A percentile compares a stretch with the other conserved stretches of the same genome.
Conservation (phyloP, 2,329 filamentous ascomycete species). For the Capronia epimyces region DNA sequence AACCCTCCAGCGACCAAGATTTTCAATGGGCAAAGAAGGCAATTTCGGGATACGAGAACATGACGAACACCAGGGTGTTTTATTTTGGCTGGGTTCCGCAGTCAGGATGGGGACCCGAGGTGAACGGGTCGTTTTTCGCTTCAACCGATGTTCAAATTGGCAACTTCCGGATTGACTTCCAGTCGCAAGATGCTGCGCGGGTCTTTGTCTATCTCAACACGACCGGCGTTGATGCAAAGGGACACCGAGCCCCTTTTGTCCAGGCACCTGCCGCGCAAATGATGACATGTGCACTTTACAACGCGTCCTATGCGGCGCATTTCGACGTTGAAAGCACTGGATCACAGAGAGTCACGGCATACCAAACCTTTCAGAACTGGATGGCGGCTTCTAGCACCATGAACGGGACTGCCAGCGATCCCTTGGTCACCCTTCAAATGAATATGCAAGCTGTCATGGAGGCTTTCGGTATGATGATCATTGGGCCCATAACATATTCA, state of each 20-base stretch:
- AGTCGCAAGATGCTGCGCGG: conserved; percentile 6
- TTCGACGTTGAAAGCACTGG: conserved; percentile 15
- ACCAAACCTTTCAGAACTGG: conserved; percentile 9
- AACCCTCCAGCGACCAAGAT: conserved; percentile 7
- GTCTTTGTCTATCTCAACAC: conserved; percentile 17
- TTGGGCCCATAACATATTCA: conserved; percentile 6
- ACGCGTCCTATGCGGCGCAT: conserved; percentile 11
- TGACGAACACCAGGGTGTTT: conserved; percentile 5
- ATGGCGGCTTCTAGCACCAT: conserved; percentile 10
- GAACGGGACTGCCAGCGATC: background rate
- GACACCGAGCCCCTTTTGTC: background rate
- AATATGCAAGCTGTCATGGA: conserved; percentile 21
- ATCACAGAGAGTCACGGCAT: conserved; percentile 6
- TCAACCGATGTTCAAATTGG: conserved; percentile 10
- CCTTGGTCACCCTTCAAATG: conserved; percentile 10
- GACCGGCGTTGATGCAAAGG: conserved; percentile 8
- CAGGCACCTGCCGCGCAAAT: conserved; percentile 9
- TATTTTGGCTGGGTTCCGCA: conserved; percentile 14
- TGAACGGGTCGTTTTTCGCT: conserved; percentile 16
- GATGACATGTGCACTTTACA: conserved; percentile 13
- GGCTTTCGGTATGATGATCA: conserved; percentile 15
- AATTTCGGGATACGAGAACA: conserved; percentile 10
- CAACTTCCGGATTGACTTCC: conserved; percentile 10
- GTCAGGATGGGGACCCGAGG: conserved; percentile 9
- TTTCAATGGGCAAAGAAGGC: conserved; percentile 12